Percentiles rank a stretch among this genome's conserved stretches.
These are phyloP conservation scores for Fraxinus floribunda DNA, from an alignment of 305 asterid genomes.

Conservation along the genomic window DNA sequence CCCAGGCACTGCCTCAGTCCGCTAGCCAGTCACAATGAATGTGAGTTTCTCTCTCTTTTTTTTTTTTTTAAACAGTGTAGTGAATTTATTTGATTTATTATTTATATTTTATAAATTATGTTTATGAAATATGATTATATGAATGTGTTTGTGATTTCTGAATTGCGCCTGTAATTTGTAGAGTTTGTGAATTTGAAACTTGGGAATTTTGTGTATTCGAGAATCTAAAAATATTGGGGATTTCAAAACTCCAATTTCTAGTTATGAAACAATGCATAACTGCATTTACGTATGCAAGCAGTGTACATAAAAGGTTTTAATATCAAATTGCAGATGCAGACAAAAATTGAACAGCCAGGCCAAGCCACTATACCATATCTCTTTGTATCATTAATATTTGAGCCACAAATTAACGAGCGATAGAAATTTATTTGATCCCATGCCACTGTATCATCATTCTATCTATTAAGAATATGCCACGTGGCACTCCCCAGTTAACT, in stretches of 20 bases:
- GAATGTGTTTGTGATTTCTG: too few species aligned
- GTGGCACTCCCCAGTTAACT: slow-evolving; percentile 39
- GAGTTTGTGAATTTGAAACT: too few species aligned
- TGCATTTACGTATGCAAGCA: background rate
- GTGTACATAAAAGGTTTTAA: background rate
- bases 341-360: slow-evolving; percentile 1
- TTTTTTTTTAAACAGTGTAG: too few species aligned
- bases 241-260: background rate
- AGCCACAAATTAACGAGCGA: slow-evolving; percentile 60
- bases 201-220: too few species aligned
- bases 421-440: slow-evolving; percentile 27
- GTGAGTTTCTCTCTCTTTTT: too few species aligned
- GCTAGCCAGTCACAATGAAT: too few species aligned
- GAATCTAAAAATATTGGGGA: too few species aligned
- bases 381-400: slow-evolving; percentile 25
- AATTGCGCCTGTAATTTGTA: too few species aligned
- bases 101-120: too few species aligned
- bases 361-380: slow-evolving; percentile 3
- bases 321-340: slow-evolving; percentile 14
- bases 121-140: too few species aligned
- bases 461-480: slow-evolving; percentile 44
- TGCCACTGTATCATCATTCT: slow-evolving; percentile 28
- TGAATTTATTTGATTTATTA: too few species aligned
- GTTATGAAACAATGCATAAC: background rate
- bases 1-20: too few species aligned